Percentiles rank a stretch among this genome's conserved stretches.
Conservation (phyloP, 495 filamentous ascomycete genomes). For the Penicillium taxi region DNA sequence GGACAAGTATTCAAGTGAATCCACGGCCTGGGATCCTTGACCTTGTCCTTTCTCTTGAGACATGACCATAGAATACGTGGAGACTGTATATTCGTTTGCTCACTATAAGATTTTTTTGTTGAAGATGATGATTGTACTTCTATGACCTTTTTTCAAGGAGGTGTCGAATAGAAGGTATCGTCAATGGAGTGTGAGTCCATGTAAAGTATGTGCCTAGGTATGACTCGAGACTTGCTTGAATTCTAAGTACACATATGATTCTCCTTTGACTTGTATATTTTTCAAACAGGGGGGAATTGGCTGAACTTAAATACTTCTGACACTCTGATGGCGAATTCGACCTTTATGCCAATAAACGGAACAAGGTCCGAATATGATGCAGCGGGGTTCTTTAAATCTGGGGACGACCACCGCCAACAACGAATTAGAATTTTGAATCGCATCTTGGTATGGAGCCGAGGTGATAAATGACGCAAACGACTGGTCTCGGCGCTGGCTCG, state of each 20-base stretch:
- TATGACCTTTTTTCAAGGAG: conserved; percentile 23
- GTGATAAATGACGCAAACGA: conserved; percentile 23
- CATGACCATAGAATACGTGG: conserved; percentile 19
- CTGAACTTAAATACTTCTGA: conserved; percentile 14
- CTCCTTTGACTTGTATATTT: conserved; percentile 4
- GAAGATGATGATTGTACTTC: conserved; percentile 17
- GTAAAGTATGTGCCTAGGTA: conserved; percentile 8
- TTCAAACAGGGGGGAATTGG: conserved; percentile 4
- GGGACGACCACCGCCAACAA: conserved; percentile 3
- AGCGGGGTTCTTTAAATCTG: conserved; percentile 9
- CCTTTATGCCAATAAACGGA: conserved; percentile 5
- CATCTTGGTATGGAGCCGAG: conserved; percentile 6
- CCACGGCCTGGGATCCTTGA: conserved; percentile 19
- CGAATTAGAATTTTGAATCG: conserved; percentile 12
- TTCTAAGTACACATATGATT: conserved; percentile 10
- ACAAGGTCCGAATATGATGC: too few relatives aligned
- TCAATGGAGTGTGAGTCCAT: conserved; percentile 33
- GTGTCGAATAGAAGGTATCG: conserved; percentile 32
- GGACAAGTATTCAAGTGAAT: conserved; percentile 31
- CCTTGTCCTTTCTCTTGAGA: conserved; percentile 36
- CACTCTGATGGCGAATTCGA: conserved; percentile 13
- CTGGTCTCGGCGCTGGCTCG: conserved; percentile 18
- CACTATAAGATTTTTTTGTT: conserved; percentile 1
- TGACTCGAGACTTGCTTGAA: conserved; percentile 5
- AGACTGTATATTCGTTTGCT: too few relatives aligned